Evolutionary conservation across 768 basidiomycete species (phyloP).

Genomic region (Xerocomus potaroensis): DNA sequence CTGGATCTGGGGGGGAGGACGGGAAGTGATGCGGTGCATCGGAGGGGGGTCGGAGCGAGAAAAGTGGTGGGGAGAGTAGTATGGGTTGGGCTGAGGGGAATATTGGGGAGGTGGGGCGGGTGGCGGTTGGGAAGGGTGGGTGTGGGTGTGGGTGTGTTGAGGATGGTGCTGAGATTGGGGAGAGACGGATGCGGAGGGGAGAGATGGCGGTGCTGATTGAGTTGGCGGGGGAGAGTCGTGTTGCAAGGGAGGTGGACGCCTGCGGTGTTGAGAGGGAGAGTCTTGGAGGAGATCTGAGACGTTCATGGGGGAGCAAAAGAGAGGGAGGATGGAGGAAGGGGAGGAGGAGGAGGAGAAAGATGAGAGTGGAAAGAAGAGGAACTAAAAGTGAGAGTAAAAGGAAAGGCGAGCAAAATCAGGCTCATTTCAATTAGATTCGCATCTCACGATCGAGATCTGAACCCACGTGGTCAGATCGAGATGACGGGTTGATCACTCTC

Average conservation of each 20-base stretch:
- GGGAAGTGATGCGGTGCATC: conserved; percentile 29
- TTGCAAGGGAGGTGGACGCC: conserved; percentile 27
- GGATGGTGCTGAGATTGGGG: conserved; percentile 29
- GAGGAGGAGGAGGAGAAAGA: conserved; percentile 14
- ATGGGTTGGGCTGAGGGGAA: conserved; percentile 23
- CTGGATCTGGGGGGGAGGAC: conserved; percentile 32
- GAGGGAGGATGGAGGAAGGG: not conserved
- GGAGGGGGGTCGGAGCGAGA: conserved; percentile 15
- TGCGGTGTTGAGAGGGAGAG: conserved; percentile 57
- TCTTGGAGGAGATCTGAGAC: conserved; percentile 66
- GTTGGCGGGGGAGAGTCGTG: conserved; percentile 24
- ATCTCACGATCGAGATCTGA: conserved; percentile 32
- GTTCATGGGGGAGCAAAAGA: no score
- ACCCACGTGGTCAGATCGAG: conserved; percentile 31
- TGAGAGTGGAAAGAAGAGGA: conserved; percentile 28
- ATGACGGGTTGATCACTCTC: conserved; percentile 17
- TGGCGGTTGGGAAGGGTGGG: conserved; percentile 14
- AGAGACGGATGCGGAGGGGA: conserved; percentile 28
- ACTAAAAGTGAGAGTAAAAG: conserved; percentile 27
- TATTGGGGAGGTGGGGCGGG: conserved; percentile 15
- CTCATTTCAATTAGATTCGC: conserved; percentile 33
- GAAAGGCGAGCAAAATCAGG: conserved; percentile 28
- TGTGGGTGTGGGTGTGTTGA: conserved; percentile 23
- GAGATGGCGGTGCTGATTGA: conserved; percentile 24
- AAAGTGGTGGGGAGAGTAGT: conserved; percentile 17